Evolutionary conservation across 331 rosid species (phyloP).

Genomic region (Cydonia oblonga): DNA sequence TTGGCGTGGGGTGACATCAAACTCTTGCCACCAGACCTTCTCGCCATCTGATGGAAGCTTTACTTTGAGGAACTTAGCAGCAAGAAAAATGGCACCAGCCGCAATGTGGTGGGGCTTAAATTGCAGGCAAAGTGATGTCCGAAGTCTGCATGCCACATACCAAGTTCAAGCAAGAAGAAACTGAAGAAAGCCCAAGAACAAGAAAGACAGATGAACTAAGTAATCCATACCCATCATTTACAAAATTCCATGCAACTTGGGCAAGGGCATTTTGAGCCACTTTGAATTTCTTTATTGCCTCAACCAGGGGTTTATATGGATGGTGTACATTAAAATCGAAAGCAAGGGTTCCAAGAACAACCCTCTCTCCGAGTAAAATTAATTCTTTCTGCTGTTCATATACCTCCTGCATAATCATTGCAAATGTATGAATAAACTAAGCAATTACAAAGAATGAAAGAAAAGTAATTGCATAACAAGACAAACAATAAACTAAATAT

Average conservation of each 20-base stretch:
- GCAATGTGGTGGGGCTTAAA: conserved; percentile 98
- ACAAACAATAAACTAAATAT: not conserved
- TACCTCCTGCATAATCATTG: conserved; percentile 61
- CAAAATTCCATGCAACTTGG: conserved; percentile 99
- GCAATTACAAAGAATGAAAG: not conserved
- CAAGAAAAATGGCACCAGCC: conserved; percentile 98
- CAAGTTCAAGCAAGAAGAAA: conserved; percentile 56
- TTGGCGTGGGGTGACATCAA: conserved; percentile 98
- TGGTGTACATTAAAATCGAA: conserved; percentile 92
- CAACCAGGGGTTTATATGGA: conserved; percentile 97
- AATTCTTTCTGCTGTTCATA: conserved; percentile 92
- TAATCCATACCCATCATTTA: conserved; percentile 80
- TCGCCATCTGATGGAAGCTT: conserved; percentile 98
- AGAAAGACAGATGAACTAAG: conserved; percentile 14
- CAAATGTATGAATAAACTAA: conserved; percentile 2
- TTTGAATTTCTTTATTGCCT: conserved; percentile 97
- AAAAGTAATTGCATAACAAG: not conserved
- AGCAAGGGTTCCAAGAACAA: conserved; percentile 91
- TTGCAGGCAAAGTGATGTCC: conserved; percentile 98
- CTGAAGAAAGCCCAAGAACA: conserved; percentile 27
- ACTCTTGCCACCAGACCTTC: conserved; percentile 99
- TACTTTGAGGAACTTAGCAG: conserved; percentile 97
- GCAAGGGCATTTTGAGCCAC: conserved; percentile 99
- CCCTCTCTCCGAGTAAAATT: conserved; percentile 77
- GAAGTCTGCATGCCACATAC: conserved; percentile 75